Conservation (phyloP, 2,329 filamentous ascomycete species). For the Colletotrichum liaoningense region DNA sequence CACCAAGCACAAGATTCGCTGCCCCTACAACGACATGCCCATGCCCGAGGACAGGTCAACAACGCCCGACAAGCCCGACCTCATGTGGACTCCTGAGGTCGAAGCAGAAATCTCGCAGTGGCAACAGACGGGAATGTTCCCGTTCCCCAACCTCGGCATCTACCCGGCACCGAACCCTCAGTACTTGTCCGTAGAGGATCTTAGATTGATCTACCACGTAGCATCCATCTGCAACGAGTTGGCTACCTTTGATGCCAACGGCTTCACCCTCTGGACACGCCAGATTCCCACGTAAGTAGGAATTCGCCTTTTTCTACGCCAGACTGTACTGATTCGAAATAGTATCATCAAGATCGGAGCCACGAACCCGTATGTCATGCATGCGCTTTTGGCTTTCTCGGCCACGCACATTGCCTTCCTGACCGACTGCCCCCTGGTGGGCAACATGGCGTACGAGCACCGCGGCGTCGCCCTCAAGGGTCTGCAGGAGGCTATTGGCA, state of each 20-base stretch:
- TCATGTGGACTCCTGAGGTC: slow-evolving; percentile 89
- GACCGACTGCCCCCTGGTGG: slow-evolving; percentile 85
- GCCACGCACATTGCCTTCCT: slow-evolving; percentile 93
- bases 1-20: slow-evolving; percentile 98
- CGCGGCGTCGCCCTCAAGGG: slow-evolving; percentile 87
- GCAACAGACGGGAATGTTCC: slow-evolving; percentile 86
- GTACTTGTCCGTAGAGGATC: slow-evolving; percentile 79
- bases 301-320: background rate
- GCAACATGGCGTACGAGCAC: slow-evolving; percentile 90
- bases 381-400: slow-evolving; percentile 91
- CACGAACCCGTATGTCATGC: slow-evolving; percentile 90
- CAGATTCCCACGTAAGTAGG: slow-evolving; percentile 87
- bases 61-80: slow-evolving; percentile 72
- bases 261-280: slow-evolving; percentile 91
- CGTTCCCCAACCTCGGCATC: slow-evolving; percentile 83
- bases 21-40: slow-evolving; percentile 94
- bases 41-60: slow-evolving; percentile 72
- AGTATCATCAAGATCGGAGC: slow-evolving; percentile 87
- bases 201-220: slow-evolving; percentile 91
- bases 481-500: slow-evolving; percentile 85
- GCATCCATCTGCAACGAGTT: slow-evolving; percentile 88
- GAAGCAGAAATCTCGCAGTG: slow-evolving; percentile 85
- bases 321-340: slow-evolving; percentile 20
- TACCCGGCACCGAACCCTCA: slow-evolving; percentile 80
- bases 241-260: slow-evolving; percentile 79